Evolutionary conservation across 768 basidiomycete genomes (phyloP).

Genomic region (Fibroporia radiculosa): DNA sequence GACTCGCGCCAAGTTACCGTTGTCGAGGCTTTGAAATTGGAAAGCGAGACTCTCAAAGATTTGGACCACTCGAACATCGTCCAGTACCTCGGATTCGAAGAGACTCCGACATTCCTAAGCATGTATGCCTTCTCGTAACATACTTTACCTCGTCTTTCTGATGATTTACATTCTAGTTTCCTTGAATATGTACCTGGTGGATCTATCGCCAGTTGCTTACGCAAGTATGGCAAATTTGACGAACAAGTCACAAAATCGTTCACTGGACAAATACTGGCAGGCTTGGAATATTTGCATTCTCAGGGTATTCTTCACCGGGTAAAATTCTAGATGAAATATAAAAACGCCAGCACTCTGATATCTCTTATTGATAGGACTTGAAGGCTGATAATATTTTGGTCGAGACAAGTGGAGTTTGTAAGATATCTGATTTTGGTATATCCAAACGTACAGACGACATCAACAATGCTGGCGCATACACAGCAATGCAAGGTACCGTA

Average conservation of each 20-base stretch:
- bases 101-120: constrained; percentile 81
- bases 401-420: constrained; percentile 86
- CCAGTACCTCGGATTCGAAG: constrained; percentile 92
- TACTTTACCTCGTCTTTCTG: constrained; percentile 1
- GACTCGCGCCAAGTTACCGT: constrained; percentile 79
- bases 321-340: constrained; percentile 3
- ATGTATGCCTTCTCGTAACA: constrained; percentile 52
- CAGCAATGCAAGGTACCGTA: constrained; percentile 95
- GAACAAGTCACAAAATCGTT: constrained; percentile 91
- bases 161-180: constrained; percentile 50
- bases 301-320: constrained; percentile 91
- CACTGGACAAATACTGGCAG: constrained; percentile 83
- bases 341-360: too few species aligned
- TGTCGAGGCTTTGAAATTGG: constrained; percentile 87
- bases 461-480: constrained; percentile 72
- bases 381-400: constrained; percentile 99
- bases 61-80: constrained; percentile 97
- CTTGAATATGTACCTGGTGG: constrained; percentile 99
- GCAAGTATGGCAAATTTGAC: constrained; percentile 88
- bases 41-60: constrained; percentile 94
- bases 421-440: constrained; percentile 98
- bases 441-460: constrained; percentile 92
- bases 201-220: constrained; percentile 83
- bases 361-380: constrained; percentile 54
- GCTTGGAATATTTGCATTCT: constrained; percentile 88